Percentiles rank a stretch among this genome's conserved stretches.
These are phyloP conservation scores for Peronospora farinosa DNA, from an alignment of 352 stramenopile species.

Conservation along the genomic window DNA sequence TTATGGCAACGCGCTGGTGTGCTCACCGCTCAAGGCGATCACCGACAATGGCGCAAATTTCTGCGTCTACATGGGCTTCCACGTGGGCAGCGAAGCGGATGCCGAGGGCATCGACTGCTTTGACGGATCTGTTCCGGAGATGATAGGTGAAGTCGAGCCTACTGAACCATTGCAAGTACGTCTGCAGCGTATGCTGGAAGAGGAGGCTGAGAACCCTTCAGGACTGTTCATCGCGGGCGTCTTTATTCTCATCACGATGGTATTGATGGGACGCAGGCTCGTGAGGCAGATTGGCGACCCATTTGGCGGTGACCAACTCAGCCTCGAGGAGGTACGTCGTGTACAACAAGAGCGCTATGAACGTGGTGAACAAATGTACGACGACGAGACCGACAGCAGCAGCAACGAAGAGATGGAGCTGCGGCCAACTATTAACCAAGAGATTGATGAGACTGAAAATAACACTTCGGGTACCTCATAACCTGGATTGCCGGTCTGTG, in stretches of 20 bases:
- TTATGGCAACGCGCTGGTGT: slow-evolving; percentile 80
- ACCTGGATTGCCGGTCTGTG: slow-evolving; percentile 1
- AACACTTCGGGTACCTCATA: slow-evolving; percentile 11
- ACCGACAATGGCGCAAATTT: slow-evolving; percentile 51
- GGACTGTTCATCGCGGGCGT: slow-evolving; percentile 55
- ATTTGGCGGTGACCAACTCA: slow-evolving; percentile 47
- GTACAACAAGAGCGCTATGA: slow-evolving; percentile 70
- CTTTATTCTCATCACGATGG: slow-evolving; percentile 47
- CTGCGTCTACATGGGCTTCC: slow-evolving; percentile 74
- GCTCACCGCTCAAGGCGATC: slow-evolving; percentile 62
- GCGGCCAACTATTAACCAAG: slow-evolving; percentile 4
- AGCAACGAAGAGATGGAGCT: slow-evolving; percentile 21
- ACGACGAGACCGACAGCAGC: slow-evolving; percentile 55
- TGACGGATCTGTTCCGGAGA: slow-evolving; percentile 62
- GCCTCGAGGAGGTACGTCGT: slow-evolving; percentile 58
- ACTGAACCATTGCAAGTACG: slow-evolving; percentile 48
- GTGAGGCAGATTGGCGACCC: slow-evolving; percentile 41
- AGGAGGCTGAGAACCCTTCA: slow-evolving; percentile 67
- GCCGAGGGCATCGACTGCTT: slow-evolving; percentile 75
- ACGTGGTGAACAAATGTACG: slow-evolving; percentile 32
- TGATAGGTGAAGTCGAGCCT: slow-evolving; percentile 47
- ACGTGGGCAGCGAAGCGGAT: slow-evolving; percentile 58
- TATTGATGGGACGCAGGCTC: slow-evolving; percentile 46
- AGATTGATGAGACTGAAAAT: slow-evolving; percentile 7
- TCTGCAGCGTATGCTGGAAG: slow-evolving; percentile 50